Percentiles rank a stretch among this genome's conserved stretches.
These are phyloP conservation scores for Trichosporon sp. DNA, from an alignment of 1,284 basidiomycete species.

Conservation along the genomic window DNA sequence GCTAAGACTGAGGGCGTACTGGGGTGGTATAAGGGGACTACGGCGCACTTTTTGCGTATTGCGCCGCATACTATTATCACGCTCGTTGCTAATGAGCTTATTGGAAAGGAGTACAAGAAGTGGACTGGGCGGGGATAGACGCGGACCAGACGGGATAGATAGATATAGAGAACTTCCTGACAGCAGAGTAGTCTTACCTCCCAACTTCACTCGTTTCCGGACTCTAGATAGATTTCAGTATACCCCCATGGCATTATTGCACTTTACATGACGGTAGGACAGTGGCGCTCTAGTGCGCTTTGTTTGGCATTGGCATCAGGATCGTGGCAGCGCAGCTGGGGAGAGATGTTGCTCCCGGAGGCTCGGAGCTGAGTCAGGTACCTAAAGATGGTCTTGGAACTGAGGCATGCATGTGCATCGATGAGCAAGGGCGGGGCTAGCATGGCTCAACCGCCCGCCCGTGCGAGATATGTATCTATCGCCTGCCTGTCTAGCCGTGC, in stretches of 20 bases:
- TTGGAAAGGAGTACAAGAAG: constrained; percentile 62
- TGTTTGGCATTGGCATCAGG: no score
- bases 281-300: no score
- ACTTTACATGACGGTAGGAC: no score
- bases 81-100: constrained; percentile 77
- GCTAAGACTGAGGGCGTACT: constrained; percentile 80
- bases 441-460: not conserved
- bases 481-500: not conserved
- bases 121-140: constrained; percentile 17
- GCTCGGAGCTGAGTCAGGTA: no score
- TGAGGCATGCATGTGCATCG: constrained; percentile 19
- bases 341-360: no score
- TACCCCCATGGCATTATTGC: not conserved
- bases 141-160: not conserved
- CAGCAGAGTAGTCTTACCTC: no score
- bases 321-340: no score
- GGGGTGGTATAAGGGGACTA: constrained; percentile 92
- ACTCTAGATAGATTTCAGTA: not conserved
- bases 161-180: no score
- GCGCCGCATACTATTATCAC: constrained; percentile 85
- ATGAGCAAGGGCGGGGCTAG: not conserved
- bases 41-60: constrained; percentile 85
- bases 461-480: not conserved
- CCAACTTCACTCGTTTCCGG: not conserved
- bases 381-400: no score